Conservation (phyloP, 306 rosid species). For the Boehmeria nivea region DNA sequence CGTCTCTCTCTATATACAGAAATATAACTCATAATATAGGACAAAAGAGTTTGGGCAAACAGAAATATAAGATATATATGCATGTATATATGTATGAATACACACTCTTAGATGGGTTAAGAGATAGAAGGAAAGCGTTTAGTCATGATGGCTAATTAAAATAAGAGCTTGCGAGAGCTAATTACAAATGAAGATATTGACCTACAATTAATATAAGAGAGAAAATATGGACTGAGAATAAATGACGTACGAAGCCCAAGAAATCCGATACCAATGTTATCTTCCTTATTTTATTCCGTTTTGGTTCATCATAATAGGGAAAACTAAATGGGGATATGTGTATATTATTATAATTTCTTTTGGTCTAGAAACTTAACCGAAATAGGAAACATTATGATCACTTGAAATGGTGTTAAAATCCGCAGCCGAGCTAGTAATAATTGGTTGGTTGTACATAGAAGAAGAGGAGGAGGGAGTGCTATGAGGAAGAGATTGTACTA, state of each 20-base stretch:
- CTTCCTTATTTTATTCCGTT: constrained; percentile 21
- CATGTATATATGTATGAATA: background rate
- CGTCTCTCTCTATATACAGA: background rate
- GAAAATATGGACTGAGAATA: constrained; percentile 1
- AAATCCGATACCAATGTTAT: background rate
- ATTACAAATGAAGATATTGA: constrained; percentile 9
- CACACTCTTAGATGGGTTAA: background rate
- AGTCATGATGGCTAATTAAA: no score
- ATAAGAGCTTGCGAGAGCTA: no score
- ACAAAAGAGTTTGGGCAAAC: no score
- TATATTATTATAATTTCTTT: background rate
- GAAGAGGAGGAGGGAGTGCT: constrained; percentile 29
- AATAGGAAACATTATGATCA: constrained; percentile 38
- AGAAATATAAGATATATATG: background rate
- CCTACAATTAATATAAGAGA: constrained; percentile 9
- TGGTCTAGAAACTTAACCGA: constrained; percentile 23
- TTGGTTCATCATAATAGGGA: constrained; percentile 19
- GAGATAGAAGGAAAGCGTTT: constrained; percentile 3
- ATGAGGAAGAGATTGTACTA: constrained; percentile 26
- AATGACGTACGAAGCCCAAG: constrained; percentile 1
- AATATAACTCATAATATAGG: no score
- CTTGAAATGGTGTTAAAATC: constrained; percentile 38
- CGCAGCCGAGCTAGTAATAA: constrained; percentile 15
- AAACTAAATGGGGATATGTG: constrained; percentile 17
- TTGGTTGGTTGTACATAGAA: constrained; percentile 38